Evolutionary conservation across 768 basidiomycete genomes (phyloP).

Genomic region (Pisolithus tinctorius): DNA sequence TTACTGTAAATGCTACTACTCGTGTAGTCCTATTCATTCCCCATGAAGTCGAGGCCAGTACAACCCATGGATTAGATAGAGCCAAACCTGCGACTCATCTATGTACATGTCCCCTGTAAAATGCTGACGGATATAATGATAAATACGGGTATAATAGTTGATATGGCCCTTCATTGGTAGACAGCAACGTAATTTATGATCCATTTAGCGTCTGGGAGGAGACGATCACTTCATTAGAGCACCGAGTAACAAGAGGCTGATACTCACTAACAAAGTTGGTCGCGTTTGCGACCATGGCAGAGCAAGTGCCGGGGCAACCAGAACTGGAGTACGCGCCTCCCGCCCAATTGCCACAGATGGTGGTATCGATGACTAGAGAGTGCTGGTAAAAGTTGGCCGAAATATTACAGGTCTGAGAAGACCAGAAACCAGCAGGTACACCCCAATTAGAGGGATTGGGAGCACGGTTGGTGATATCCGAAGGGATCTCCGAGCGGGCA

Average conservation of each 20-base stretch:
- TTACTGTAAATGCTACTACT: not conserved
- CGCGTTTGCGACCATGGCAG: slow-evolving; percentile 45
- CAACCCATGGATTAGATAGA: not conserved
- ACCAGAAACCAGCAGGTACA: slow-evolving; percentile 45
- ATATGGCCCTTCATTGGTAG: slow-evolving; percentile 28
- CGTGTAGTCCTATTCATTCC: not conserved
- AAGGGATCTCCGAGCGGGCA: slow-evolving; percentile 42
- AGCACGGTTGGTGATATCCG: slow-evolving; percentile 37
- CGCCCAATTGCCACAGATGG: slow-evolving; percentile 29
- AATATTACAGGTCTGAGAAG: slow-evolving; percentile 43
- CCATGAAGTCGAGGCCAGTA: not conserved
- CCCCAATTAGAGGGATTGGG: slow-evolving; percentile 50
- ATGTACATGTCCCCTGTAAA: too few species aligned
- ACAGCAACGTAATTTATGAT: slow-evolving; percentile 50
- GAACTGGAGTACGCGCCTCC: slow-evolving; percentile 18
- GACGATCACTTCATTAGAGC: slow-evolving; percentile 3
- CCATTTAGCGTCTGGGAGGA: slow-evolving; percentile 47
- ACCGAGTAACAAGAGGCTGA: too few species aligned
- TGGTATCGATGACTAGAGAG: slow-evolving; percentile 35
- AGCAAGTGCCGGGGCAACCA: slow-evolving; percentile 39
- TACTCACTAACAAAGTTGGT: slow-evolving; percentile 45
- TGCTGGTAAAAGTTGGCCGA: slow-evolving; percentile 47
- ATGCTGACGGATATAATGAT: not conserved
- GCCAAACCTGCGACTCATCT: too few species aligned
- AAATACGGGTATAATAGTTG: not conserved